Percentiles rank a stretch among this genome's conserved stretches.
Conservation (phyloP, 768 basidiomycete genomes). For the Suillus subaureus region DNA sequence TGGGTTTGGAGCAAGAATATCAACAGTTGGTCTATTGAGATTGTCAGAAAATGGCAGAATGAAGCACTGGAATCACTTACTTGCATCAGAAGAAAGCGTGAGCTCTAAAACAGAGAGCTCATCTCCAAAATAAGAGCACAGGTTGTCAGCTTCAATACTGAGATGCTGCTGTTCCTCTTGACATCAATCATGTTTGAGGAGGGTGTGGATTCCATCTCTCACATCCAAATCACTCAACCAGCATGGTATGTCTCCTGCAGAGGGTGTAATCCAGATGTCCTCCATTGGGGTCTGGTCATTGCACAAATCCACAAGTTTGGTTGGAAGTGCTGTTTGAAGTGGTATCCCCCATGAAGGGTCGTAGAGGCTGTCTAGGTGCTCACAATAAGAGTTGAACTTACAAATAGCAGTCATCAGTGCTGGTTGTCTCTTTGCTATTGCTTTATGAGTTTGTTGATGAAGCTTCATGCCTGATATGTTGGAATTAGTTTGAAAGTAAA, state of each 20-base stretch:
- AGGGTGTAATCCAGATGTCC: slow-evolving; percentile 37
- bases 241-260: slow-evolving; percentile 16
- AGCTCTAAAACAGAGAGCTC: slow-evolving; percentile 31
- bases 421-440: too few species aligned
- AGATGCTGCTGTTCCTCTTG: slow-evolving; percentile 32
- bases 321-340: slow-evolving; percentile 35
- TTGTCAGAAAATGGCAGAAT: background rate
- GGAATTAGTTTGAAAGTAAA: background rate
- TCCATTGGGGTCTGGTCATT: slow-evolving; percentile 32
- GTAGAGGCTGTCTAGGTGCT: slow-evolving; percentile 20
- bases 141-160: slow-evolving; percentile 34
- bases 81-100: slow-evolving; percentile 4
- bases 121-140: slow-evolving; percentile 36
- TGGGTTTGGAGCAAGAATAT: background rate
- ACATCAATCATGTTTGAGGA: slow-evolving; percentile 33
- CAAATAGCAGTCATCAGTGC: slow-evolving; percentile 22
- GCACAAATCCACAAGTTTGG: slow-evolving; percentile 23
- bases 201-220: slow-evolving; percentile 31
- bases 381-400: slow-evolving; percentile 35
- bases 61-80: slow-evolving; percentile 13
- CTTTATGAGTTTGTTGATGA: too few species aligned
- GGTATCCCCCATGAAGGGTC: slow-evolving; percentile 31
- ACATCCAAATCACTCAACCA: slow-evolving; percentile 38
- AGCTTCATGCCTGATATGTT: slow-evolving; percentile 29
- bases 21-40: background rate